Percentiles rank a stretch among this genome's conserved stretches.
These are phyloP conservation scores for Trichoderma reesei DNA, from an alignment of 495 filamentous ascomycete species.

Conservation along the genomic window DNA sequence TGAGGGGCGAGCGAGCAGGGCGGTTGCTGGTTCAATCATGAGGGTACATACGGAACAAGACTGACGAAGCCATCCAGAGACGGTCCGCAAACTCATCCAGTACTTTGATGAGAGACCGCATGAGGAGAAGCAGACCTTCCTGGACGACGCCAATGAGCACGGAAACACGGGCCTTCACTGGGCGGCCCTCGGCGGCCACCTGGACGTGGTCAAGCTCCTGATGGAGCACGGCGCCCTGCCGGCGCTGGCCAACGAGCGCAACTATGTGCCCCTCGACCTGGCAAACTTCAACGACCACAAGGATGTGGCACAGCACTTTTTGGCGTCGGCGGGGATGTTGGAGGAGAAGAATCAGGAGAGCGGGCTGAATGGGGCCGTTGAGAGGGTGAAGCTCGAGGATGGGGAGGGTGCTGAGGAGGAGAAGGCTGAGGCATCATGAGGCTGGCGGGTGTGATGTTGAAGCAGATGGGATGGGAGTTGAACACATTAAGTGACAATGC, in stretches of 20 bases:
- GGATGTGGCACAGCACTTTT: constrained; percentile 57
- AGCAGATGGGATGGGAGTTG: no score
- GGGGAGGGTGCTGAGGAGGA: constrained; percentile 14
- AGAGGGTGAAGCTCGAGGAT: constrained; percentile 20
- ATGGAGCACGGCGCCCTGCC: constrained; percentile 61
- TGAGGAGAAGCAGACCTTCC: constrained; percentile 31
- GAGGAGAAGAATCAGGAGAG: constrained; percentile 41
- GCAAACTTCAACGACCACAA: constrained; percentile 64
- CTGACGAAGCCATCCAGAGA: constrained; percentile 21
- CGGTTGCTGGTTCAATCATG: neutral
- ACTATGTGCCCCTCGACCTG: constrained; percentile 77
- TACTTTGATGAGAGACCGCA: constrained; percentile 24
- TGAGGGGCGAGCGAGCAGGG: neutral
- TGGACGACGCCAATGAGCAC: constrained; percentile 63
- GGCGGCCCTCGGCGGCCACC: constrained; percentile 81
- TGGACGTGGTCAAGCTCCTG: constrained; percentile 67
- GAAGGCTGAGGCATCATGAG: neutral
- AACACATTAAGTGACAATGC: no score
- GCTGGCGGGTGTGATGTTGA: neutral
- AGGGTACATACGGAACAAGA: neutral
- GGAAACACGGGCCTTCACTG: constrained; percentile 90
- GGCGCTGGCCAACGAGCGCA: constrained; percentile 64
- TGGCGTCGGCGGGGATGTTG: constrained; percentile 44
- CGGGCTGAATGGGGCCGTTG: constrained; percentile 19
- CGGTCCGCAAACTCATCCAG: constrained; percentile 28